Percentiles rank a stretch among this genome's conserved stretches.
These are phyloP conservation scores for Coemansia sp. DNA, from an alignment of 192 early-diverging fungal species.

Conservation along the genomic window DNA sequence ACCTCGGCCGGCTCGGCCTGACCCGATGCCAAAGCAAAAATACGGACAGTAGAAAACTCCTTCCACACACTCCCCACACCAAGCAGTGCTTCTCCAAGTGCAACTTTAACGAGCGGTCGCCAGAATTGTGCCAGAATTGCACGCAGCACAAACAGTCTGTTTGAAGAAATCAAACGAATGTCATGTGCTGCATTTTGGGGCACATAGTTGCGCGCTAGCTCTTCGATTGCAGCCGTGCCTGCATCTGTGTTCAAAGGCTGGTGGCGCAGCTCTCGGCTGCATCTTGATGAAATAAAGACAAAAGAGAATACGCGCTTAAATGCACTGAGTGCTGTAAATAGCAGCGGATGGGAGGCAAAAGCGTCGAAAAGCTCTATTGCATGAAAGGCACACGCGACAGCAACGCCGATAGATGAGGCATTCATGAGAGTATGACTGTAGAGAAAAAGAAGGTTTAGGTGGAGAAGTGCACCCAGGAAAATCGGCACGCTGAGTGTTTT, in stretches of 20 bases:
- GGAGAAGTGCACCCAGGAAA: background rate
- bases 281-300: background rate
- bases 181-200: too few relatives aligned
- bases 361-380: background rate
- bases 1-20: background rate
- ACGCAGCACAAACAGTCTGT: conserved; percentile 5
- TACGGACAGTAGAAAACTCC: background rate
- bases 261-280: background rate
- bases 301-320: background rate
- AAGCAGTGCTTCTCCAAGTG: conserved; percentile 6
- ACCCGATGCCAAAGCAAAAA: conserved; percentile 7
- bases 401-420: background rate
- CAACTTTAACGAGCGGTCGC: background rate
- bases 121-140: conserved; percentile 3
- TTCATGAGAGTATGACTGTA: background rate
- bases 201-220: too few relatives aligned
- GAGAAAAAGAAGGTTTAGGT: background rate
- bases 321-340: too few relatives aligned
- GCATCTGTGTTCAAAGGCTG: too few relatives aligned
- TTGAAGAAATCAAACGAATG: background rate
- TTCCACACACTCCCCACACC: conserved; percentile 12
- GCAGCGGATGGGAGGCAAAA: background rate
- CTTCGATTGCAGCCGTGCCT: too few relatives aligned
- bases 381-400: background rate
- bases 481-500: background rate